Conservation (phyloP, 106 monocot genomes). For the Dioscorea zingiberensis region DNA sequence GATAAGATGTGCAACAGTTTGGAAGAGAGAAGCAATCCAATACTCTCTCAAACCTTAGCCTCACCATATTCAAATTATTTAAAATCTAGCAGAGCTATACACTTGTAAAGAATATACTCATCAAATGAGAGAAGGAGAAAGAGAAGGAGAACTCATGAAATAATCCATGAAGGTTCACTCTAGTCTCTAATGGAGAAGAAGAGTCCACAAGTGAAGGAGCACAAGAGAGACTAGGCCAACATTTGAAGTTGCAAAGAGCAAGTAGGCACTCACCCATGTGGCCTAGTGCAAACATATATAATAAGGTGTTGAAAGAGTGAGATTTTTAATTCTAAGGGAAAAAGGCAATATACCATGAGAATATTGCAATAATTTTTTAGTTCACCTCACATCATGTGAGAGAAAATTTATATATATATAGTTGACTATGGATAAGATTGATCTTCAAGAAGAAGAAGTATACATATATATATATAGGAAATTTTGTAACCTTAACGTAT, state of each 20-base stretch:
- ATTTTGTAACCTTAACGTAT: too few species aligned
- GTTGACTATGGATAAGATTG: too few species aligned
- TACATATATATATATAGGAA: too few species aligned
- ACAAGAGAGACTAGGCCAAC: neutral
- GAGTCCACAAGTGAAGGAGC: neutral
- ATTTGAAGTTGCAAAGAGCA: neutral
- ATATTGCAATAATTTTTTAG: too few species aligned
- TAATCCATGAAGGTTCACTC: neutral
- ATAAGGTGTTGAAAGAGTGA: neutral
- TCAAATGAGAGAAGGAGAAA: neutral
- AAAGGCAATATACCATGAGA: neutral
- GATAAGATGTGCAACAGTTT: conserved; percentile 12
- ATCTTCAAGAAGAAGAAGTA: too few species aligned
- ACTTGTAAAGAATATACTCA: neutral
- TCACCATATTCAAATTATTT: conserved; percentile 20
- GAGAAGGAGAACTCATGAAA: neutral
- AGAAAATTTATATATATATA: too few species aligned
- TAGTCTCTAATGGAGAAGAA: neutral
- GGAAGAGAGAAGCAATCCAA: conserved; percentile 39
- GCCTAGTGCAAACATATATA: neutral
- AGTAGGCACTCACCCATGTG: conserved; percentile 11
- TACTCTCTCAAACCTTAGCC: conserved; percentile 31
- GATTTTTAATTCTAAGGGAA: neutral
- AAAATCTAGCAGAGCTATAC: neutral
- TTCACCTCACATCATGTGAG: too few species aligned